phyloP scores from a whole-genome alignment of 345 rosid genomes.

The Hypericum perforatum region DNA sequence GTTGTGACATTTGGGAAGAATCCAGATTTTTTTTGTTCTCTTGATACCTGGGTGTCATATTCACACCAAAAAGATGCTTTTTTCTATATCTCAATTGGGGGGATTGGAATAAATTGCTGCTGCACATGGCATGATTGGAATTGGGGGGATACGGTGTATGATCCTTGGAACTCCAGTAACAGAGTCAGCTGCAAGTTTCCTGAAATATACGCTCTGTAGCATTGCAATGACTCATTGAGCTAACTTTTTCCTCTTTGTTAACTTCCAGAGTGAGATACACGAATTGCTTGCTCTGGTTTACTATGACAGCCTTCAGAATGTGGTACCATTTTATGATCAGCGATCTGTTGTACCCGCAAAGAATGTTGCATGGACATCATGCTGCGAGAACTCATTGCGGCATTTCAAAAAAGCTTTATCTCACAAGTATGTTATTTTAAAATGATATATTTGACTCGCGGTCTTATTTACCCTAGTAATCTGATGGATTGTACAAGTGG shows the following conservation, averaged over 20 bases:
- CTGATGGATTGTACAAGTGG: slow-evolving; percentile 10
- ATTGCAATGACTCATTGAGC: too few relatives aligned
- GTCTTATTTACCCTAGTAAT: not conserved
- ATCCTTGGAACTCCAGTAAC: too few relatives aligned
- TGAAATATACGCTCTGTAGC: too few relatives aligned
- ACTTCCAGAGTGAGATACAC: slow-evolving; percentile 71
- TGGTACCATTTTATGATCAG: slow-evolving; percentile 89
- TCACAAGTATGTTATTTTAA: slow-evolving; percentile 45
- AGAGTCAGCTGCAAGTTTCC: too few relatives aligned
- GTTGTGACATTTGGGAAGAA: not conserved
- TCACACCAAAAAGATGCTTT: not conserved
- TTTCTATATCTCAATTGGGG: too few relatives aligned
- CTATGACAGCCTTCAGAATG: slow-evolving; percentile 98
- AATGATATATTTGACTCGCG: slow-evolving; percentile 8
- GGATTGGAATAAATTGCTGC: too few relatives aligned
- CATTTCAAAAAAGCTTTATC: slow-evolving; percentile 83
- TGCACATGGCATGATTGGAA: too few relatives aligned
- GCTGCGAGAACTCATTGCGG: slow-evolving; percentile 72
- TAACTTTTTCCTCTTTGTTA: slow-evolving; percentile 12
- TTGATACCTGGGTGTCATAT: slow-evolving; percentile 2
- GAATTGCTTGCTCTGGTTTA: slow-evolving; percentile 90
- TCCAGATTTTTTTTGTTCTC: not conserved
- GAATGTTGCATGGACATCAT: slow-evolving; percentile 66
- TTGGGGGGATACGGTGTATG: too few relatives aligned
- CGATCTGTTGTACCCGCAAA: slow-evolving; percentile 62